phyloP scores from a whole-genome alignment of 1,139 yeast species.

The Sporopachydermia cereana region DNA sequence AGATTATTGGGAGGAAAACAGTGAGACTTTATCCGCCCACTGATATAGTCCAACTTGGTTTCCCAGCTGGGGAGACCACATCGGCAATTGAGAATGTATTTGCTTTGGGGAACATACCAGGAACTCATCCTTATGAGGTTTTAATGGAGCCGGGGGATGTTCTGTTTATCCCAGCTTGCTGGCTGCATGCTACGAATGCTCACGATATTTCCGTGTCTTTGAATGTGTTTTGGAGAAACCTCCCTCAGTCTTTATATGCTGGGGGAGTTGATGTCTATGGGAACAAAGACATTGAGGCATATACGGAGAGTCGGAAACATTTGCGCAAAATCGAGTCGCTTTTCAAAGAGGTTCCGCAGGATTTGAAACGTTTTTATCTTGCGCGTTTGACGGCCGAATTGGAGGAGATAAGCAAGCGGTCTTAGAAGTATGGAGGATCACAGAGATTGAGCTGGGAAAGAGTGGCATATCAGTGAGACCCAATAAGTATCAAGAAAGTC shows the following conservation, averaged over 20 bases:
- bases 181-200: constrained; percentile 28
- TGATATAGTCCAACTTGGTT: constrained; percentile 19
- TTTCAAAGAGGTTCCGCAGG: constrained; percentile 18
- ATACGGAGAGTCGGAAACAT: constrained; percentile 21
- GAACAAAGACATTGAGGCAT: constrained; percentile 23
- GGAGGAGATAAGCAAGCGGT: not conserved
- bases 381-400: constrained; percentile 20
- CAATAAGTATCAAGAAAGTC: no score
- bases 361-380: constrained; percentile 19
- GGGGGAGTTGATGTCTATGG: constrained; percentile 27
- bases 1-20: constrained; percentile 23
- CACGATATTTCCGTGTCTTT: constrained; percentile 22
- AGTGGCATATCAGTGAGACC: no score
- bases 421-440: no score
- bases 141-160: constrained; percentile 27
- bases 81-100: constrained; percentile 24
- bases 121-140: constrained; percentile 20
- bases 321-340: constrained; percentile 16
- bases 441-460: no score
- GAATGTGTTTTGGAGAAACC: constrained; percentile 26
- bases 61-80: constrained; percentile 24
- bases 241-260: constrained; percentile 18
- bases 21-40: constrained; percentile 26
- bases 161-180: constrained; percentile 25
- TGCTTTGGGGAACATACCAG: constrained; percentile 11